These are phyloP conservation scores for Xylaria arbuscula DNA, from an alignment of 2,329 filamentous ascomycete genomes.

Conservation along the genomic window DNA sequence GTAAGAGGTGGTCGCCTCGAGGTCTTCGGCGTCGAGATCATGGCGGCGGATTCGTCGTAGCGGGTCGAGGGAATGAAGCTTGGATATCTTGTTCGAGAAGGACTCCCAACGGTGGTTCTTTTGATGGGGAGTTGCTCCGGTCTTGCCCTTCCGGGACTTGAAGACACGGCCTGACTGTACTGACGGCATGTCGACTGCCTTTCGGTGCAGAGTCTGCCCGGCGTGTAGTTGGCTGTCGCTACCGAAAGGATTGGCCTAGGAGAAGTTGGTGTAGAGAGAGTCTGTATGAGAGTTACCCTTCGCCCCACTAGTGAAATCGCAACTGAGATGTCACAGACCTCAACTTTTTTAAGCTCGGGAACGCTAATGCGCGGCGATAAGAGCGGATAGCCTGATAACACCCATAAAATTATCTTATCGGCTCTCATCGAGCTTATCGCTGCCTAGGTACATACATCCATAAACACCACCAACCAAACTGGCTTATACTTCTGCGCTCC, in stretches of 20 bases:
- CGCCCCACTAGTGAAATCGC: conserved; percentile 42
- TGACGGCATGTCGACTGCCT: conserved; percentile 65
- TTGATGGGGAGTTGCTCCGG: conserved; percentile 73
- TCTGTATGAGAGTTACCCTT: conserved; percentile 8
- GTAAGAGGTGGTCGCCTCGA: conserved; percentile 83
- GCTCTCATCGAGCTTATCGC: conserved; percentile 12
- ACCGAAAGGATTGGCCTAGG: conserved; percentile 3
- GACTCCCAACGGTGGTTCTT: conserved; percentile 92
- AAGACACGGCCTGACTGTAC: conserved; percentile 74
- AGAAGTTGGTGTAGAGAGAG: background rate
- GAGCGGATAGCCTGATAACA: conserved; percentile 35
- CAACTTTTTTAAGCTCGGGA: conserved; percentile 43
- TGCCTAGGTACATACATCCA: background rate
- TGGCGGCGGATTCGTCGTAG: conserved; percentile 88
- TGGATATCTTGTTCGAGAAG: conserved; percentile 89
- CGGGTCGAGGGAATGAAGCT: conserved; percentile 89
- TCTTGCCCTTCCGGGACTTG: conserved; percentile 76
- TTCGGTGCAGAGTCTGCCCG: conserved; percentile 16
- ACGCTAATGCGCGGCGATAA: conserved; percentile 43
- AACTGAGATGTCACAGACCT: conserved; percentile 31
- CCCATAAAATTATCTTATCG: conserved; percentile 2
- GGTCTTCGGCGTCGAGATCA: conserved; percentile 82
- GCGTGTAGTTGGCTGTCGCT: conserved; percentile 32
- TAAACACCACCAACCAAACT: background rate
- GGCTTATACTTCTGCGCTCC: background rate